A percentile compares a stretch with the other conserved stretches of the same genome.
phyloP scores from a whole-genome alignment of 768 basidiomycete genomes.

The Podaxis pistillaris region DNA sequence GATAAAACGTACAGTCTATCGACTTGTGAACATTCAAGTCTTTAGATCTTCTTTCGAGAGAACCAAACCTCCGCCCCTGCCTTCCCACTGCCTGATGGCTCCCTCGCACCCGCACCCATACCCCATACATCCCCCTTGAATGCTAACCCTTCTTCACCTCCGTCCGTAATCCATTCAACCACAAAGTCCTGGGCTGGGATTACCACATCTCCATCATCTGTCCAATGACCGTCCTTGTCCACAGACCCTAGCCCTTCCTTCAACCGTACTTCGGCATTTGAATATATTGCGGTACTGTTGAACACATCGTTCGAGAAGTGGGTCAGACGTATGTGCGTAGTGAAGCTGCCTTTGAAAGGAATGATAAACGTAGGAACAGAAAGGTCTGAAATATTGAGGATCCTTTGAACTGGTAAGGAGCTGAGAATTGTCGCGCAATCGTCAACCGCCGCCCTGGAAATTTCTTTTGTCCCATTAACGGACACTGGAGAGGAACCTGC shows the following conservation, averaged over 20 bases:
- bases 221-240: slow-evolving; percentile 5
- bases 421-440: background rate
- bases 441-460: background rate
- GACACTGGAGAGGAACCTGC: background rate
- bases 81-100: slow-evolving; percentile 29
- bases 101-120: slow-evolving; percentile 29
- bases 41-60: background rate
- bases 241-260: slow-evolving; percentile 23
- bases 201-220: slow-evolving; percentile 28
- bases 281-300: slow-evolving; percentile 37
- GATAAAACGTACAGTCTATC: no score
- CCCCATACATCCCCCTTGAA: slow-evolving; percentile 42
- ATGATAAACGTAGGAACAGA: slow-evolving; percentile 32
- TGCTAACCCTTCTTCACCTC: slow-evolving; percentile 32
- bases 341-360: slow-evolving; percentile 31
- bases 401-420: slow-evolving; percentile 20
- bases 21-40: no score
- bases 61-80: slow-evolving; percentile 41
- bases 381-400: slow-evolving; percentile 25
- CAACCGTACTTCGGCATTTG: slow-evolving; percentile 30
- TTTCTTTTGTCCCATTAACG: background rate
- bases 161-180: slow-evolving; percentile 35
- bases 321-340: slow-evolving; percentile 34
- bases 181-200: slow-evolving; percentile 31
- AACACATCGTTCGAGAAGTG: slow-evolving; percentile 38